A percentile compares a stretch with the other conserved stretches of the same genome.
These are phyloP conservation scores for Reutealis trisperma DNA, from an alignment of 345 rosid genomes.

Conservation along the genomic window DNA sequence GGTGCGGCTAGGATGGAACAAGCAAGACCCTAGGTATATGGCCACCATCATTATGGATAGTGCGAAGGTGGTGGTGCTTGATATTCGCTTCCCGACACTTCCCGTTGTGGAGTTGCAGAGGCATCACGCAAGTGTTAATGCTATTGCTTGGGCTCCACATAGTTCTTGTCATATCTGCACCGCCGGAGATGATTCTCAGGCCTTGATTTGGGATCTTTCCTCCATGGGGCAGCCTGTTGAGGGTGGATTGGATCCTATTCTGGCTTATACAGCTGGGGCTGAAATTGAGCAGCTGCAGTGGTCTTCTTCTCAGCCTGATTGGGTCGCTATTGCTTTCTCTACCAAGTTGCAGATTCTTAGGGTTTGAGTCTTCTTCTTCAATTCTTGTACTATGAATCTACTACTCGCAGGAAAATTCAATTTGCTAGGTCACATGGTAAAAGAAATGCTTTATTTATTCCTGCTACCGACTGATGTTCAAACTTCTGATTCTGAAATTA, in stretches of 20 bases:
- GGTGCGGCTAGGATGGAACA: slow-evolving; percentile 94
- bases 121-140: slow-evolving; percentile 87
- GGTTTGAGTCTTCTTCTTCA: slow-evolving; percentile 48
- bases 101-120: slow-evolving; percentile 95
- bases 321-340: slow-evolving; percentile 98
- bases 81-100: slow-evolving; percentile 87
- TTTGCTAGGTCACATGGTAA: background rate
- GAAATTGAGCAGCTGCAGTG: slow-evolving; percentile 98
- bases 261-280: slow-evolving; percentile 93
- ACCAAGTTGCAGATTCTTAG: slow-evolving; percentile 94
- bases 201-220: slow-evolving; percentile 93
- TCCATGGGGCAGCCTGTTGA: slow-evolving; percentile 96
- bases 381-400: slow-evolving; percentile 2
- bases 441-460: background rate
- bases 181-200: slow-evolving; percentile 96
- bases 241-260: slow-evolving; percentile 92
- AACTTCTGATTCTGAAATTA: background rate
- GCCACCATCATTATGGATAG: slow-evolving; percentile 96
- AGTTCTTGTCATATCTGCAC: slow-evolving; percentile 96
- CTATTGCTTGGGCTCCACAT: slow-evolving; percentile 98
- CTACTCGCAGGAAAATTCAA: background rate
- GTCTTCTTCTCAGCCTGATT: slow-evolving; percentile 97
- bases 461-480: background rate
- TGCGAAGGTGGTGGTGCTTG: slow-evolving; percentile 86
- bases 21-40: slow-evolving; percentile 97